Evolutionary conservation across 441 rosid species (phyloP), one percentile per base, ranked within the genome.

Genomic region (Eutrema salsugineum): DNA sequence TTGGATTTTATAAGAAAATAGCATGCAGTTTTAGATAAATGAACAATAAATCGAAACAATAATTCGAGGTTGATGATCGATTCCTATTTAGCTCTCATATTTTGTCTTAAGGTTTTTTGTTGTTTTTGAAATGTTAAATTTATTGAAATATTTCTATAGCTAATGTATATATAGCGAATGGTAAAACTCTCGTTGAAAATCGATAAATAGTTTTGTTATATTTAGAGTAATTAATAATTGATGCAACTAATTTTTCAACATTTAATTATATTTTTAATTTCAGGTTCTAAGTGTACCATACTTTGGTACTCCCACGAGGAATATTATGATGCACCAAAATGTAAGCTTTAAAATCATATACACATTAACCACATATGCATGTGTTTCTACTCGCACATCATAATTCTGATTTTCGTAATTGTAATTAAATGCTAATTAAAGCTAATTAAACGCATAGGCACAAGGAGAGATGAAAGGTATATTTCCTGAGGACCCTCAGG

Each of bases 401-500:
- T 28, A 38, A 35, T 16, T 67, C 30, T 53, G 6, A 20, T 30
- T 42, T 19, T 46, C 14, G 30, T 51, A 40, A 66, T 15, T 35
- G 24, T 36, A 17, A 53, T 24, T 50, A n/a, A 30, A 30, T n/a
- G 16, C 8, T 71, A 28, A 8, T 27, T 36, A 33, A 38, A 12
- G 16, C 8, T 71, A 28, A 8, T 27, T 36, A 33, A 38, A 12
- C 62, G 4, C 27, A 20, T 82, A 89, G 97, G 91, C 83, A 73
- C 87, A 83, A 80, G 89, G 94, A 30, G 88, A 87, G 75, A 80
- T 84, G 81, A 82, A 83, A 66, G 77, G 87, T 81, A 78, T 84
- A 70, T 91, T 93, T 81, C 93, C 96, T 66, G 91, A 93, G 79
- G 96, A 91, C 68, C 93, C 93, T 81, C 96, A 89, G 91, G 97